phyloP scores from a whole-genome alignment of 441 rosid genomes.

The Adansonia grandidieri region DNA sequence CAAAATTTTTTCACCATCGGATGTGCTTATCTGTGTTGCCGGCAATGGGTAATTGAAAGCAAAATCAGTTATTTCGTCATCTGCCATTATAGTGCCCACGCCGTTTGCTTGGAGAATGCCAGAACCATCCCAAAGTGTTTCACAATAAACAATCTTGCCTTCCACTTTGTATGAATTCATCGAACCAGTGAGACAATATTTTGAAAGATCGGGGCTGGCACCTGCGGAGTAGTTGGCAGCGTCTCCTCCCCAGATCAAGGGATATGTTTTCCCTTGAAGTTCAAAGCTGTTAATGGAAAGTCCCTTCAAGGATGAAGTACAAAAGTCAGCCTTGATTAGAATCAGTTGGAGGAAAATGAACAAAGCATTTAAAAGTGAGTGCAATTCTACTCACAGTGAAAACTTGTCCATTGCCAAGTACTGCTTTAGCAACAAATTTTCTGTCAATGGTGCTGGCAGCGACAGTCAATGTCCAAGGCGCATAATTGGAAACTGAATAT shows the following conservation, averaged over 20 bases:
- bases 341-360: not conserved
- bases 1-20: slow-evolving; percentile 28
- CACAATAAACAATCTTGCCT: slow-evolving; percentile 41
- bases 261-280: slow-evolving; percentile 38
- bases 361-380: not conserved
- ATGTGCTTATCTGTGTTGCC: slow-evolving; percentile 30
- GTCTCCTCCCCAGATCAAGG: slow-evolving; percentile 55
- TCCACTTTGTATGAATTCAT: slow-evolving; percentile 38
- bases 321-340: slow-evolving; percentile 1
- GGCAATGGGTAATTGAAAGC: slow-evolving; percentile 46
- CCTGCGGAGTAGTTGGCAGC: slow-evolving; percentile 50
- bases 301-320: slow-evolving; percentile 36
- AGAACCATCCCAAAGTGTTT: slow-evolving; percentile 25
- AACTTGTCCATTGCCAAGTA: slow-evolving; percentile 40
- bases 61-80: slow-evolving; percentile 32
- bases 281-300: slow-evolving; percentile 48
- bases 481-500: slow-evolving; percentile 28
- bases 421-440: slow-evolving; percentile 37
- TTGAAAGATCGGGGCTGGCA: slow-evolving; percentile 30
- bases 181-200: slow-evolving; percentile 31
- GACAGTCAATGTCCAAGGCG: slow-evolving; percentile 43
- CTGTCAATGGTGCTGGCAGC: slow-evolving; percentile 43
- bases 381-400: slow-evolving; percentile 30
- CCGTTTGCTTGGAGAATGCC: slow-evolving; percentile 29
- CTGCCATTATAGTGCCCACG: slow-evolving; percentile 44